Evolutionary conservation across 2,329 filamentous ascomycete genomes (phyloP).

Genomic region (Stagonosporopsis tanaceti): DNA sequence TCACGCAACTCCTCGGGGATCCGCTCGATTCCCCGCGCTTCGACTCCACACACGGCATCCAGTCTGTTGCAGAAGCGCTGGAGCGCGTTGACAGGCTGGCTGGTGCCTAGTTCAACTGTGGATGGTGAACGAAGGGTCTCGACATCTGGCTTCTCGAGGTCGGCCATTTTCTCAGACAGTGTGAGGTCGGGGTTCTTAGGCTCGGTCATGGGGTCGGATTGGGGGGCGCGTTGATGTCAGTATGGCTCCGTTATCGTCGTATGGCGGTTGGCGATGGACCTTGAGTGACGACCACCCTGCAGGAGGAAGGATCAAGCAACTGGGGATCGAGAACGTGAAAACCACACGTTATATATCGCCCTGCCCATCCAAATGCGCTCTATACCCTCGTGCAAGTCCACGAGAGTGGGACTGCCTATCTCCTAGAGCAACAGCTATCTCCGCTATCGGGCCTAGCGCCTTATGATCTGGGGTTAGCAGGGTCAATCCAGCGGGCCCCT

Average conservation of each 20-base stretch:
- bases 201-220: background rate
- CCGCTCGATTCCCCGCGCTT: slow-evolving; percentile 45
- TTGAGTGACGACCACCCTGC: background rate
- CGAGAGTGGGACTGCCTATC: slow-evolving; percentile 26
- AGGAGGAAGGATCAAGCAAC: background rate
- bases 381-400: background rate
- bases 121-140: slow-evolving; percentile 14
- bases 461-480: slow-evolving; percentile 15
- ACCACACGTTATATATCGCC: background rate
- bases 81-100: slow-evolving; percentile 27
- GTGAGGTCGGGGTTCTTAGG: background rate
- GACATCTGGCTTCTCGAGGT: slow-evolving; percentile 16
- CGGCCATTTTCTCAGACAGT: slow-evolving; percentile 11
- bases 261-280: background rate
- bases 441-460: slow-evolving; percentile 13
- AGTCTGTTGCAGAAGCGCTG: slow-evolving; percentile 33
- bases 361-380: background rate
- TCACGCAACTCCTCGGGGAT: slow-evolving; percentile 41
- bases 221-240: too few relatives aligned
- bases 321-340: background rate
- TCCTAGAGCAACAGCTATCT: slow-evolving; percentile 15
- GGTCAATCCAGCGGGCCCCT: background rate
- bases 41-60: slow-evolving; percentile 39
- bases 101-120: slow-evolving; percentile 27
- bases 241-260: background rate